Conservation (phyloP, 306 rosid genomes). For the Prunus davidiana region DNA sequence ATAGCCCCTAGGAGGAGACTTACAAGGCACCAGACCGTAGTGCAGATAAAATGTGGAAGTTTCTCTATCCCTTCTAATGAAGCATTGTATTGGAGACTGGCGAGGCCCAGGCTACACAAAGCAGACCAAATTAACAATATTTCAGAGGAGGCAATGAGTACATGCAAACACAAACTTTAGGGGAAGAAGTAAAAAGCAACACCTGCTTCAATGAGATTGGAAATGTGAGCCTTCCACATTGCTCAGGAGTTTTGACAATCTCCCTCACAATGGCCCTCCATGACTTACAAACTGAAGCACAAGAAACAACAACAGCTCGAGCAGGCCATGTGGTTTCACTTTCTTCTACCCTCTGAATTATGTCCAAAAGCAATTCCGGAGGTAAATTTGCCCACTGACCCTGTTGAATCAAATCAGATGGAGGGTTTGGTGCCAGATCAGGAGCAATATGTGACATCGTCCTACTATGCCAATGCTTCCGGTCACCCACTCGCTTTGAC, state of each 20-base stretch:
- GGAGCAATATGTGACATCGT: constrained; percentile 75
- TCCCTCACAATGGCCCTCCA: constrained; percentile 72
- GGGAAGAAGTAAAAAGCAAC: not conserved
- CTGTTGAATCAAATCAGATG: constrained; percentile 35
- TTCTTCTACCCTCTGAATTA: constrained; percentile 74
- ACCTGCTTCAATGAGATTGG: constrained; percentile 97
- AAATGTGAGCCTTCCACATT: constrained; percentile 78
- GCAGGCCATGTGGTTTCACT: constrained; percentile 80
- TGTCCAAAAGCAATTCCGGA: constrained; percentile 72
- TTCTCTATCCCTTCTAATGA: constrained; percentile 71
- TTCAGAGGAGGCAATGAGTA: constrained; percentile 2
- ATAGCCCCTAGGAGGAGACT: constrained; percentile 26
- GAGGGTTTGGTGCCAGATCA: constrained; percentile 35
- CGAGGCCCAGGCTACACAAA: constrained; percentile 80
- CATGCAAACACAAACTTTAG: not conserved
- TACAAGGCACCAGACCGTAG: constrained; percentile 74
- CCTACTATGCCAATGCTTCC: constrained; percentile 52
- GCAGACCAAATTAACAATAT: constrained; percentile 4
- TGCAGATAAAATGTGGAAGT: constrained; percentile 62
- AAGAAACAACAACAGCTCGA: constrained; percentile 52
- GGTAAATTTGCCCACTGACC: constrained; percentile 79
- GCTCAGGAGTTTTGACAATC: constrained; percentile 78
- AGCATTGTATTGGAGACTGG: constrained; percentile 74
- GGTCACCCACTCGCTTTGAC: constrained; percentile 53
- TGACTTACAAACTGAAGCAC: constrained; percentile 84